These are phyloP conservation scores for Oryza punctata DNA, from an alignment of 176 grass and related monocot genomes.

Conservation along the genomic window DNA sequence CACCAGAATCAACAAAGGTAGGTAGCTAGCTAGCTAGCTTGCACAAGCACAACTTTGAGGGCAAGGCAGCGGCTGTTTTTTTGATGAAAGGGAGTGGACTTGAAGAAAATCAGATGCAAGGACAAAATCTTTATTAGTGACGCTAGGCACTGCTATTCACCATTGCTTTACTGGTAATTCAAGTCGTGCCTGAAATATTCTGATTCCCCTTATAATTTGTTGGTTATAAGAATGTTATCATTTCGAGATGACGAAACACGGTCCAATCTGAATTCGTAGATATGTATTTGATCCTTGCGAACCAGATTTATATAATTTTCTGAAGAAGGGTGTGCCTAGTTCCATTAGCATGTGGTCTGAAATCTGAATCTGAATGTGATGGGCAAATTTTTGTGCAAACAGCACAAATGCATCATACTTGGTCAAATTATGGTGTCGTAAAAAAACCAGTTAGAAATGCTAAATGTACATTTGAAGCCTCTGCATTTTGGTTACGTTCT, in stretches of 20 bases:
- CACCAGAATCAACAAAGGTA: constrained; percentile 23
- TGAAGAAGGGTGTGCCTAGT: no score
- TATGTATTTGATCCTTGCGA: not conserved
- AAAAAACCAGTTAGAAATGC: no score
- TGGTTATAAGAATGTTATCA: no score
- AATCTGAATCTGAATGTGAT: not conserved
- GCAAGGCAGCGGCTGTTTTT: not conserved
- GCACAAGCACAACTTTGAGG: constrained; percentile 20
- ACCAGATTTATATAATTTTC: no score
- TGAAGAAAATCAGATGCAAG: not conserved
- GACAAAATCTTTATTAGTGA: not conserved
- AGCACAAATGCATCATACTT: not conserved
- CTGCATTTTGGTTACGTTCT: no score
- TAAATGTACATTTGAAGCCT: no score
- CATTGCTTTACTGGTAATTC: not conserved
- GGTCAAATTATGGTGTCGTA: not conserved
- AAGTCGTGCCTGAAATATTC: not conserved
- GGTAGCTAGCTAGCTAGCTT: not conserved
- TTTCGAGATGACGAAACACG: not conserved
- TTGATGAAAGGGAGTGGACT: not conserved
- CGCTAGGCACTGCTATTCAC: not conserved
- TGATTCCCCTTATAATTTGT: constrained; percentile 6
- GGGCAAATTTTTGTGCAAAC: not conserved
- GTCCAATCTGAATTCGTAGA: not conserved
- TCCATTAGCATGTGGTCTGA: not conserved